Evolutionary conservation across 2,329 filamentous ascomycete species (phyloP).

Genomic region (Phialophora verrucosa): DNA sequence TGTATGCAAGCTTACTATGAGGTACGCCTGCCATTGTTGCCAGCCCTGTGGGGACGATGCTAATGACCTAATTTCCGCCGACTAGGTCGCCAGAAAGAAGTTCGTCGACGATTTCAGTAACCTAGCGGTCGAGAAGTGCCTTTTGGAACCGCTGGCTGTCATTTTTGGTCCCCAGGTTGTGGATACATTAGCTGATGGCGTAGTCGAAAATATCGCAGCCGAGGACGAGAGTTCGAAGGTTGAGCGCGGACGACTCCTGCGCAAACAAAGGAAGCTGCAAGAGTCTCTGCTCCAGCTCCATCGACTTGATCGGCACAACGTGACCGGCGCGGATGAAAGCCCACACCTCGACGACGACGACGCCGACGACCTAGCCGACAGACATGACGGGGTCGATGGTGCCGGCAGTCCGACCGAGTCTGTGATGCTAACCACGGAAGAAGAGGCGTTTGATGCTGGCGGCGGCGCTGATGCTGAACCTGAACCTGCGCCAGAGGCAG

Average conservation of each 20-base stretch:
- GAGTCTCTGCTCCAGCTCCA: conserved; percentile 17
- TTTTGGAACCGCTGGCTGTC: conserved; percentile 42
- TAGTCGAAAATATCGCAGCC: conserved; percentile 39
- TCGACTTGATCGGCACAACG: conserved; percentile 23
- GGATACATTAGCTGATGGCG: conserved; percentile 32
- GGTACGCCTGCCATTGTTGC: conserved; percentile 14
- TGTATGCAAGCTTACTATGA: conserved; percentile 56
- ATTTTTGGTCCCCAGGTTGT: conserved; percentile 41
- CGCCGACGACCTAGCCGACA: not conserved
- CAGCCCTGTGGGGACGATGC: not conserved
- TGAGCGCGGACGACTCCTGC: conserved; percentile 22
- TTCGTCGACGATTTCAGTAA: conserved; percentile 50
- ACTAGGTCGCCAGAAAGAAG: conserved; percentile 49
- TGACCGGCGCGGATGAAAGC: conserved; percentile 11
- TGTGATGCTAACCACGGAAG: not conserved
- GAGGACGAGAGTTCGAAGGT: conserved; percentile 37
- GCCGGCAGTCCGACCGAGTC: not conserved
- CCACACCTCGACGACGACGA: not conserved
- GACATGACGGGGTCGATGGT: not conserved
- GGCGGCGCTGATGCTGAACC: not conserved
- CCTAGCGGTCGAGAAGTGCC: conserved; percentile 47
- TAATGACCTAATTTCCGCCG: not conserved
- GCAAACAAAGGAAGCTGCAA: conserved; percentile 22
- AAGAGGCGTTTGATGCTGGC: not conserved
- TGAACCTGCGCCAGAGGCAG: not conserved